Evolutionary conservation across 1,284 basidiomycete species (phyloP).

Genomic region (Ceratobasidium theobromae): DNA sequence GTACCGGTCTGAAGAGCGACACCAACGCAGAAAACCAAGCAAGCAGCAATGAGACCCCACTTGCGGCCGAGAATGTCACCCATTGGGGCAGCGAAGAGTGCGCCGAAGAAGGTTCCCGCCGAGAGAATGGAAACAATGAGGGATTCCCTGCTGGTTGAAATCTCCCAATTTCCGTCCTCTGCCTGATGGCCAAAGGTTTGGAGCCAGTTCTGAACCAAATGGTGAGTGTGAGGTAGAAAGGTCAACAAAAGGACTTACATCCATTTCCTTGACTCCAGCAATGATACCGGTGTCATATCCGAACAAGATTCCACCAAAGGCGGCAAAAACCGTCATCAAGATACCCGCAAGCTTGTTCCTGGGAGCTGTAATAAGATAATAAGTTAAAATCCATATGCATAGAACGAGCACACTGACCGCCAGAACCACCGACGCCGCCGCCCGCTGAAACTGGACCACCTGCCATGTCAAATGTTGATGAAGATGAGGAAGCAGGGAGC

Average conservation of each 20-base stretch:
- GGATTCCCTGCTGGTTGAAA: conserved; percentile 57
- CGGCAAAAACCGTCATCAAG: conserved; percentile 49
- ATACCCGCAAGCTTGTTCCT: conserved; percentile 26
- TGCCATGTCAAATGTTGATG: too few species aligned
- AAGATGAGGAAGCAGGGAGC: too few species aligned
- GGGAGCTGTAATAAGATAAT: background rate
- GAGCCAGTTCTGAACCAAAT: conserved; percentile 40
- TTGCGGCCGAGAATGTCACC: conserved; percentile 60
- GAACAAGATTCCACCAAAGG: conserved; percentile 53
- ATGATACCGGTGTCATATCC: conserved; percentile 40
- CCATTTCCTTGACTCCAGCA: conserved; percentile 40
- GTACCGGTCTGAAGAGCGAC: conserved; percentile 57
- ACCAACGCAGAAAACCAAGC: conserved; percentile 65
- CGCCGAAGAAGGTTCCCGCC: conserved; percentile 70
- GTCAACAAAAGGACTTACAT: conserved; percentile 31
- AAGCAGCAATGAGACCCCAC: conserved; percentile 62
- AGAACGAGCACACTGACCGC: background rate
- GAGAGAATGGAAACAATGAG: conserved; percentile 72
- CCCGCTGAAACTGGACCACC: conserved; percentile 32
- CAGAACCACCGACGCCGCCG: conserved; percentile 30
- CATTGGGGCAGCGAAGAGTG: conserved; percentile 40
- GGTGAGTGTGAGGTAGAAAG: conserved; percentile 27
- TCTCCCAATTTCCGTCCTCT: conserved; percentile 43
- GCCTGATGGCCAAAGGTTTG: conserved; percentile 50
- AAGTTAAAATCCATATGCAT: conserved; percentile 17